Evolutionary conservation across 31 red algal species (phyloP), one percentile per base, ranked within the genome.

Genomic region (Porphyra umbilicalis): DNA sequence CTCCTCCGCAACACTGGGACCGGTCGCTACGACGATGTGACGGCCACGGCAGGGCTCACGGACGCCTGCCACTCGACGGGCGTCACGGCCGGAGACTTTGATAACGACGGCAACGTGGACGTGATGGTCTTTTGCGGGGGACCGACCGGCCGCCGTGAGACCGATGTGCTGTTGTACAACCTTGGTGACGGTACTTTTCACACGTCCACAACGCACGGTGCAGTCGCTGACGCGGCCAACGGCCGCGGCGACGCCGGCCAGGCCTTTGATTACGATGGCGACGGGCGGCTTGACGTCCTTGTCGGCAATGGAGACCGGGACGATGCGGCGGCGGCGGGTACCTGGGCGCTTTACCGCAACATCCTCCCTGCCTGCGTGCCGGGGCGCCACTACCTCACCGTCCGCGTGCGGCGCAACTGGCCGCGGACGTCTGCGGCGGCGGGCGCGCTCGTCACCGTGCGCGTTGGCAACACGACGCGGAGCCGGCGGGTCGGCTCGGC

Each of bases 21-120:
- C 82, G 89, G 89, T 1, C 35, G 83, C 46, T 92, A 88, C 37
- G 87, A 82, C 11, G 85, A 92, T 6, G 86, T 84, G 75, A 78
- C 46, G 36, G 78, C 42, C n/a, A 35, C 76, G 34, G 80, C 42
- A 37, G 81, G 85, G 3, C 84, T 92, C 36, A 81, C 86, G 34
- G 33, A 74, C 16, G 85, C 85, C 13, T 74, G 80, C 32, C n/a
- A 44, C 33, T 76, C 68, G 29, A n/a, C 40, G 25, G 85, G 86
- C 38, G 90, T 92, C 10, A 92, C 86, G 44, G 85, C 78, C 9
- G 90, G 90, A 8, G 90, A 92, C 35, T 92, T 92, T 35, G 84
- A 92, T 35, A 88, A 88, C 34, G 85, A 92, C 42, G 90, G 90
- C 10, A 79, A 10, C 20, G 68, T 88, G 38, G 90, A 92, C 34